A percentile compares a stretch with the other conserved stretches of the same genome.
These are phyloP conservation scores for Eragrostis curvula DNA, from an alignment of 176 grass and related monocot species.

Conservation along the genomic window DNA sequence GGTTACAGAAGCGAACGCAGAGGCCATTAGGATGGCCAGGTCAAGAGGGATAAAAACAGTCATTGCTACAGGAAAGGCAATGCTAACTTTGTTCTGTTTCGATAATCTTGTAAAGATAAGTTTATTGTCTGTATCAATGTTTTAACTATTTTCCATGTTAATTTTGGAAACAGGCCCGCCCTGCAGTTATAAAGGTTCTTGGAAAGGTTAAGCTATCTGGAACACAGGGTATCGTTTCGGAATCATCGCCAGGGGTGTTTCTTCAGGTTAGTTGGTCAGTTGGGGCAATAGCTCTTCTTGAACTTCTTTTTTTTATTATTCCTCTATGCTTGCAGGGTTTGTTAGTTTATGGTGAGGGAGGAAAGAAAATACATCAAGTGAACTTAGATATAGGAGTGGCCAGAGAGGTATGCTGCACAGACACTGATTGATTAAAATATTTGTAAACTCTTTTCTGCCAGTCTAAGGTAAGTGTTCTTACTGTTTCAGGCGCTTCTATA, in stretches of 20 bases:
- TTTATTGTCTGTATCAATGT: neutral
- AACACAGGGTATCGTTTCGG: neutral
- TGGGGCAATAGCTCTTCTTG: neutral
- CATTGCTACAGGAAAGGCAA: neutral
- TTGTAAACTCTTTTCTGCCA: no score
- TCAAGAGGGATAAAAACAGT: neutral
- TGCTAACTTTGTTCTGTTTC: neutral
- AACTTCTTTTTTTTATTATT: neutral
- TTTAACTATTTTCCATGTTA: neutral
- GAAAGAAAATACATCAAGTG: no score
- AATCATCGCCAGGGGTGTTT: neutral
- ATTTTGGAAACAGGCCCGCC: neutral
- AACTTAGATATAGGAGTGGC: no score
- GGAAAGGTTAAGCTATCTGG: neutral
- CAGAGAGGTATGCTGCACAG: no score
- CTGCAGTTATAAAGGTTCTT: neutral
- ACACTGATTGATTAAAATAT: no score
- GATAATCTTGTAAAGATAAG: neutral
- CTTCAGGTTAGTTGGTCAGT: neutral
- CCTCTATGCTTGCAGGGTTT: neutral
- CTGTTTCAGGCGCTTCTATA: no score
- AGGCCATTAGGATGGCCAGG: neutral
- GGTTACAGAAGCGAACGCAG: no score
- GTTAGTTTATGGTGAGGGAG: no score
- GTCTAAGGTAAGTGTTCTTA: no score